Base-by-base conservation (phyloP, 2,329 filamentous ascomycete species). In the Aureobasidium sp. region DNA sequence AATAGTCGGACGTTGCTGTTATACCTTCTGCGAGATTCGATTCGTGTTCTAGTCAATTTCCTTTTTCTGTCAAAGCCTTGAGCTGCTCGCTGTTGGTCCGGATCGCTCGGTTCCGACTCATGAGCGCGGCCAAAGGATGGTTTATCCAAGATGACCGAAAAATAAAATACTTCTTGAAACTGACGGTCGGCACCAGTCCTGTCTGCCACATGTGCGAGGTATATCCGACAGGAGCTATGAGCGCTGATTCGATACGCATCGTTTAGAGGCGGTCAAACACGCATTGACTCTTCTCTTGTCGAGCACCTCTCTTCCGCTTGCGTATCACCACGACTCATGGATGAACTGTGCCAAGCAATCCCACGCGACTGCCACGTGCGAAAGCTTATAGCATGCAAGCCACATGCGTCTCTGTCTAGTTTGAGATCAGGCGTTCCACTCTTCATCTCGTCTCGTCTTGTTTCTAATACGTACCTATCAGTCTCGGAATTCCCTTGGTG, bases 11-110 rank as follows among this genome's bases (percentile, higher is more conserved):
- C 42, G 44, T 31, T 39, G 20, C 42, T 48, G 20, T 27, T 57
- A n/a, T 44, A 22, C 8, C 39, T 44, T 57, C 53, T 27, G 15
- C 20, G 41, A 29, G 27, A 41, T 57, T 55, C 41, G n/a, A 12
- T n/a, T 45, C 39, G 17, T 45, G n/a, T 58, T 58, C 55, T 58
- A 48, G 55, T 47, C 42, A 20, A 58, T 58, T 58, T 58, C 55
- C 55, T 48, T n/a, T 57, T 58, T 48, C 31, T 48, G 29, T 29
- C 11, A 15, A 44, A 34, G 39, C 27, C 12, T 22, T n/a, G 3
- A 1, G 34, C 17, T 44, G 5, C 39, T 22, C n/a, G 15, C 22
- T 39, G n/a, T 27, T 37, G 5, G 41, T 9, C 25, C 22, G 53
- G 41, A 20, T 14, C 25, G 39, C 53, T 42, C 53, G 39, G 39